Evolutionary conservation across 306 rosid species (phyloP), one percentile per base, ranked within the genome.

Genomic region (Vicia villosa): DNA sequence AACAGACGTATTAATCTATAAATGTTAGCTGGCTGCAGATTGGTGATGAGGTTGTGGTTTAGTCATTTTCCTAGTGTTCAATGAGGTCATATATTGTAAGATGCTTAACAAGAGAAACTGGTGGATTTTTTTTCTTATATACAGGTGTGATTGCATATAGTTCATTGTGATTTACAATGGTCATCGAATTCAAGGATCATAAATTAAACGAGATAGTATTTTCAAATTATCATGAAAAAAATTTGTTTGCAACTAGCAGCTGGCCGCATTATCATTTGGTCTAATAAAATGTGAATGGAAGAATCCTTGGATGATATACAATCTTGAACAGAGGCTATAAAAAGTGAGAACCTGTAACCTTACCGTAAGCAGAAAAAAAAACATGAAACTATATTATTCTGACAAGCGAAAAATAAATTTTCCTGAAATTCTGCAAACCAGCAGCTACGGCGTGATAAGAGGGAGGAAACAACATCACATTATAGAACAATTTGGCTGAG

Each of bases 401-500:
- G 66, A 74, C 68, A 74, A 22, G 66, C 51, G 45, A 69, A 43
- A n/a, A 74, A 63, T 2, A 70, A 68, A 74, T 71, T 19, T 56
- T 55, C 75, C 75, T 74, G 68, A 57, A 28, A 57, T 74, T 74
- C 61, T 52, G 28, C 37, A 36, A 72, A 76, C 43, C 66, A 76
- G 70, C 59, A 42, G 59, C 59, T 45, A 55, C 77, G n/a, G 68
- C 16, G 36, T 45, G n/a, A 19, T 63, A 60, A 34, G 24, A 43
- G 46, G 64, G 65, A 26, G 38, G 76, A 63, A 34, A 49, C 40
- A 38, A 70, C 69, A 78, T 94, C 88, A 94, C 97, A 94, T 90
- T 74, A 88, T 73, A 75, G 83, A 83, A 75, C 96, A 94, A 74
- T 90, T 88, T 72, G 81, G 0, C 83, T 88, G 94, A 2, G 90